phyloP scores from a whole-genome alignment of 2,329 filamentous ascomycete species.

The Hypoxylon sp. region DNA sequence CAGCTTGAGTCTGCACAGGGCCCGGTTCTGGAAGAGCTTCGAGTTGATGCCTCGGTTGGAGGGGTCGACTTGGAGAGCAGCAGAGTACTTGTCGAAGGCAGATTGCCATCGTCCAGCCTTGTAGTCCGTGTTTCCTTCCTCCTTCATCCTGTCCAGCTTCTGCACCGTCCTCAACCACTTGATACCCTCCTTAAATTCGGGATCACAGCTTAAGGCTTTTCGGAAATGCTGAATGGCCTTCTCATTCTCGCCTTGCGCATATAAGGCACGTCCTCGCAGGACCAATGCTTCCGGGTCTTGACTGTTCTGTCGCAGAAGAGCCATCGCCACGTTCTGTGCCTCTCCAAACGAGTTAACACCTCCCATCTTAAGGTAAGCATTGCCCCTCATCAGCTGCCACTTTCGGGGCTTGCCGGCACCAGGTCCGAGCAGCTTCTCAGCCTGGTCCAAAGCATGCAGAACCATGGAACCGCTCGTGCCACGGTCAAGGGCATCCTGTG shows the following conservation, averaged over 20 bases:
- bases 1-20: slow-evolving; percentile 81
- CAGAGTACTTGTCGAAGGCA: slow-evolving; percentile 84
- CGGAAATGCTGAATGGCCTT: slow-evolving; percentile 94
- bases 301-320: slow-evolving; percentile 81
- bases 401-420: slow-evolving; percentile 85
- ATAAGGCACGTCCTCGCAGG: slow-evolving; percentile 84
- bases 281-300: slow-evolving; percentile 95
- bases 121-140: slow-evolving; percentile 90
- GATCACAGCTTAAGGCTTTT: slow-evolving; percentile 87
- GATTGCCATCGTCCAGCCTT: slow-evolving; percentile 81
- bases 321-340: slow-evolving; percentile 91
- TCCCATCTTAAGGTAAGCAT: slow-evolving; percentile 92
- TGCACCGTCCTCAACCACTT: slow-evolving; percentile 90
- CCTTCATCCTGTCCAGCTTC: slow-evolving; percentile 91
- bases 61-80: slow-evolving; percentile 85
- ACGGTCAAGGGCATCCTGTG: slow-evolving; percentile 76
- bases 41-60: slow-evolving; percentile 91
- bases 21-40: slow-evolving; percentile 93
- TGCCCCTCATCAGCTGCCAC: slow-evolving; percentile 91
- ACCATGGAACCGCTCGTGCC: slow-evolving; percentile 90
- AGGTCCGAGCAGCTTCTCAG: slow-evolving; percentile 78
- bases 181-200: slow-evolving; percentile 87
- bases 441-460: slow-evolving; percentile 88
- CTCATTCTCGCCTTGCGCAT: slow-evolving; percentile 91
- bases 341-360: slow-evolving; percentile 88